These are phyloP conservation scores for Paramecium tetraurelia DNA, from an alignment of 73 alveolate genomes.

Conservation along the genomic window DNA sequence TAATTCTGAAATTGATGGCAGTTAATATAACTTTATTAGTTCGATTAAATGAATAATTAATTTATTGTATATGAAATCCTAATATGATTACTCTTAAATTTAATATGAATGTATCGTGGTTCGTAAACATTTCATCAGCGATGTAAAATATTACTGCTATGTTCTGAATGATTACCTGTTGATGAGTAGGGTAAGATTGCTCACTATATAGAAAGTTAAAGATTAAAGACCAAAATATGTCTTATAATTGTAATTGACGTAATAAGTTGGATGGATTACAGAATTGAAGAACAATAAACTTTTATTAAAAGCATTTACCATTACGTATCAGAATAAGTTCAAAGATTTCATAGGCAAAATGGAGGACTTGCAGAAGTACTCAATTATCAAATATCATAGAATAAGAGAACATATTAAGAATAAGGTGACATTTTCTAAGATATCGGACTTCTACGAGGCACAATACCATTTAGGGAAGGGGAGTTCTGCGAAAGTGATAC, in stretches of 20 bases:
- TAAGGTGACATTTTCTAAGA: conserved; percentile 7
- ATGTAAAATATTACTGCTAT: conserved; percentile 1
- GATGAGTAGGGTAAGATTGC: neutral
- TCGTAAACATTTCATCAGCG: neutral
- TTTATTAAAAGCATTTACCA: neutral
- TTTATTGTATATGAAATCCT: conserved; percentile 37
- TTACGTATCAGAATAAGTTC: neutral
- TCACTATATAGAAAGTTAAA: neutral
- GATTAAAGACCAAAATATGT: conserved; percentile 30
- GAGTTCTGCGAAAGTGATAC: conserved; percentile 43
- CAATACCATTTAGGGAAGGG: conserved; percentile 37
- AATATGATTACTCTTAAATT: conserved; percentile 9
- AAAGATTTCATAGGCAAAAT: neutral
- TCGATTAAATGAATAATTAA: neutral
- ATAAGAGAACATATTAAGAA: neutral
- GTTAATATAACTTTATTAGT: neutral
- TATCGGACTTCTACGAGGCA: conserved; percentile 33
- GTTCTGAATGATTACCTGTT: neutral
- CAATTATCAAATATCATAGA: neutral
- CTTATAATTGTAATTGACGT: neutral
- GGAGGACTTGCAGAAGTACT: neutral
- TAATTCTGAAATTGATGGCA: neutral
- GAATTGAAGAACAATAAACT: neutral
- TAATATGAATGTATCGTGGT: neutral
- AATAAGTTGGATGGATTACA: conserved; percentile 8